phyloP scores from a whole-genome alignment of 495 filamentous ascomycete genomes.

The Bacidia rubella region DNA sequence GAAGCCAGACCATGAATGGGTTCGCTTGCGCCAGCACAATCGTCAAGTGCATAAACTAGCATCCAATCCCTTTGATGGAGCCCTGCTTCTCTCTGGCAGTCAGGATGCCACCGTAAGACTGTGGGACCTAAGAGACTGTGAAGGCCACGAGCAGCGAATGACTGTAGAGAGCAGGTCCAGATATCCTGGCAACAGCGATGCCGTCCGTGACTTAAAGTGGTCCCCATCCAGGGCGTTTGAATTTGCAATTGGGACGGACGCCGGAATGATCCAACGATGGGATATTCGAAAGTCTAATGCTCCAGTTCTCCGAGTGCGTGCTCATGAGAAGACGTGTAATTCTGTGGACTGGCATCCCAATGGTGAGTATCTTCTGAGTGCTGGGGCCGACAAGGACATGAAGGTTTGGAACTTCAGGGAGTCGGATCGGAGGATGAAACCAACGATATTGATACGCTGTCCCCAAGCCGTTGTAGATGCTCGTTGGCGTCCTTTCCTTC shows the following conservation, averaged over 20 bases:
- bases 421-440: conserved; percentile 66
- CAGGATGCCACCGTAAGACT: conserved; percentile 83
- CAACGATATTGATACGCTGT: conserved; percentile 44
- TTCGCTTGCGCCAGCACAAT: conserved; percentile 69
- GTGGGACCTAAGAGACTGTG: conserved; percentile 54
- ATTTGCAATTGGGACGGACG: conserved; percentile 86
- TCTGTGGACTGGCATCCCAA: conserved; percentile 94
- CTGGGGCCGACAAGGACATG: conserved; percentile 67
- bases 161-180: conserved; percentile 41
- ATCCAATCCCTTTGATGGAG: conserved; percentile 71
- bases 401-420: conserved; percentile 88
- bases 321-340: conserved; percentile 67
- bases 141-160: conserved; percentile 33
- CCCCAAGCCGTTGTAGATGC: conserved; percentile 60
- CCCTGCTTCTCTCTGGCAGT: conserved; percentile 72
- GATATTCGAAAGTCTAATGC: conserved; percentile 47
- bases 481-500: conserved; percentile 75
- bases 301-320: conserved; percentile 60
- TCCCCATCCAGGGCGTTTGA: conserved; percentile 69
- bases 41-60: conserved; percentile 87
- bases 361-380: conserved; percentile 77
- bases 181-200: conserved; percentile 56
- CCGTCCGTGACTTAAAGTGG: conserved; percentile 79
- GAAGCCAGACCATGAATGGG: conserved; percentile 56
- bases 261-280: conserved; percentile 62